phyloP scores from a whole-genome alignment of 208 protist species.

The Trypanosoma avium region DNA sequence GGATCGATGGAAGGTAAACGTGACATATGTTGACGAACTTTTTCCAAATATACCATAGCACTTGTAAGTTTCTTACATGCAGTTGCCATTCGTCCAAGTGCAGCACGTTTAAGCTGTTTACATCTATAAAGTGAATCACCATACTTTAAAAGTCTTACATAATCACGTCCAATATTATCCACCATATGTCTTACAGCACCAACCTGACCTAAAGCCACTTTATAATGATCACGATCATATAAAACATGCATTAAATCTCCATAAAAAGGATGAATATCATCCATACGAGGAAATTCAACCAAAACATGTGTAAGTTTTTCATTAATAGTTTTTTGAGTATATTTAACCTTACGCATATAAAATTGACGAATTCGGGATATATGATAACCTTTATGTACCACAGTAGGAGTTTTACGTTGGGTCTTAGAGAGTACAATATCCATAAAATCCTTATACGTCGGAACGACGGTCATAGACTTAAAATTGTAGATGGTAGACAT shows the following conservation, averaged over 20 bases:
- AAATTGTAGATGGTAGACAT: constrained; percentile 97
- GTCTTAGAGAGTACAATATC: constrained; percentile 99
- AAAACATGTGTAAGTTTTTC: constrained; percentile 98
- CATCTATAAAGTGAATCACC: constrained; percentile 99
- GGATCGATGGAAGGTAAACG: constrained; percentile 99
- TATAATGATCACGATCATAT: constrained; percentile 99
- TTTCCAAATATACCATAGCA: constrained; percentile 98
- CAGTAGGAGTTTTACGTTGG: constrained; percentile 99
- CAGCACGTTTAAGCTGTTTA: constrained; percentile 99
- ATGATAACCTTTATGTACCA: constrained; percentile 99
- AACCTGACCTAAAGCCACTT: constrained; percentile 99
- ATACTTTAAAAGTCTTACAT: constrained; percentile 99
- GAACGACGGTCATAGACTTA: constrained; percentile 97
- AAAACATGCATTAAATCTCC: constrained; percentile 99
- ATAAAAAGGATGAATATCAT: constrained; percentile 99
- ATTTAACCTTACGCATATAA: constrained; percentile 99
- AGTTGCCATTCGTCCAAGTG: constrained; percentile 99
- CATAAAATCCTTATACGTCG: constrained; percentile 98
- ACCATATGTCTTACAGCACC: constrained; percentile 96
- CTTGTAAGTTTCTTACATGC: constrained; percentile 96
- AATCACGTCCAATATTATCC: constrained; percentile 98
- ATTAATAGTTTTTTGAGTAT: constrained; percentile 97
- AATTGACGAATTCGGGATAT: constrained; percentile 99
- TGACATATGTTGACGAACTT: constrained; percentile 99
- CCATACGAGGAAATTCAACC: constrained; percentile 95